A percentile compares a stretch with the other conserved stretches of the same genome.
Conservation (phyloP, 441 rosid genomes). For the Biscutella laevigata region DNA sequence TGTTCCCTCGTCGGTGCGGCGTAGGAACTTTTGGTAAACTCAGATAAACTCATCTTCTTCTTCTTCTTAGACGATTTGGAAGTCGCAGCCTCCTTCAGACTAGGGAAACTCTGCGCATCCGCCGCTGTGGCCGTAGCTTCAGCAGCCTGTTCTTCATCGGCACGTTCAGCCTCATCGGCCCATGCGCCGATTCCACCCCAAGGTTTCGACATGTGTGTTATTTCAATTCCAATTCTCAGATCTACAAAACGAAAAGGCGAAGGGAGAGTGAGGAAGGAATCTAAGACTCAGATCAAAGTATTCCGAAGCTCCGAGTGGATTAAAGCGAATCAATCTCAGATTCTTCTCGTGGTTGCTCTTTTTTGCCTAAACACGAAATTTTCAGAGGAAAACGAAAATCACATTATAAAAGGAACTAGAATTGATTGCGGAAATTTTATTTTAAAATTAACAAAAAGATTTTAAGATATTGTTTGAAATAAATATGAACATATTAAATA, state of each 20-base stretch:
- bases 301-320: slow-evolving; percentile 15
- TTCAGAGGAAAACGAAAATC: background rate
- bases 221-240: slow-evolving; percentile 18
- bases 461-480: too few species aligned
- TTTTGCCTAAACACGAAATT: slow-evolving; percentile 1
- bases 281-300: background rate
- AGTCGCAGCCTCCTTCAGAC: slow-evolving; percentile 51
- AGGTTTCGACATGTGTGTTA: slow-evolving; percentile 51
- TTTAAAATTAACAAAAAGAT: too few species aligned
- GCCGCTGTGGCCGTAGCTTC: slow-evolving; percentile 34
- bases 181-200: slow-evolving; percentile 80
- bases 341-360: slow-evolving; percentile 1
- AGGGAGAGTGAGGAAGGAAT: background rate
- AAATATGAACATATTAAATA: too few species aligned
- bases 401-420: too few species aligned
- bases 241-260: background rate
- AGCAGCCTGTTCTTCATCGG: slow-evolving; percentile 60
- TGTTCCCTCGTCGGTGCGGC: slow-evolving; percentile 52
- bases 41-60: slow-evolving; percentile 39
- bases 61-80: slow-evolving; percentile 71
- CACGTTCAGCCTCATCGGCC: slow-evolving; percentile 89
- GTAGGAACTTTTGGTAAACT: slow-evolving; percentile 44
- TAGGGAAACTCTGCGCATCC: slow-evolving; percentile 58
- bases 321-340: slow-evolving; percentile 9
- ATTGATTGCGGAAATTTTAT: too few species aligned